Conservation (phyloP, 2,329 filamentous ascomycete species). For the Teratosphaeria zuluensis region DNA sequence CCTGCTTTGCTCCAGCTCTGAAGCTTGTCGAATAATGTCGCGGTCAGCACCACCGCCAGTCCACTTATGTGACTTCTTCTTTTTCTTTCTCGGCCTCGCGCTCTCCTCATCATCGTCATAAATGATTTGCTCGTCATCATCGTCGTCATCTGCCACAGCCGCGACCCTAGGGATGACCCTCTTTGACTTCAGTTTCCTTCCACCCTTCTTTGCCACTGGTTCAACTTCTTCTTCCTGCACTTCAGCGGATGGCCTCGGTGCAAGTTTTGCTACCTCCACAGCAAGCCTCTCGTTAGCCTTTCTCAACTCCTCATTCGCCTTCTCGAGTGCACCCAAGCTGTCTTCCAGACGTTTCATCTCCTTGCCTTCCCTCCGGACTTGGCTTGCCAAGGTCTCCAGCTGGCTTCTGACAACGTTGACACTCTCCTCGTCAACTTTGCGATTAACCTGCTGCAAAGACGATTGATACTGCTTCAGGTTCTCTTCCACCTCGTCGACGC, state of each 20-base stretch:
- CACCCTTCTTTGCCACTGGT: not conserved
- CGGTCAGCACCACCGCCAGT: constrained; percentile 5
- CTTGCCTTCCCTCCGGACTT: constrained; percentile 7
- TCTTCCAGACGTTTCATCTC: constrained; percentile 8
- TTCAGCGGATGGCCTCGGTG: not conserved
- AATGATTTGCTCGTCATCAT: not conserved
- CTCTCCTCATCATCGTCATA: not conserved
- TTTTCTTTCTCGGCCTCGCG: constrained; percentile 1
- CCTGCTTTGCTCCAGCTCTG: not conserved
- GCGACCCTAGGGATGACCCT: not conserved
- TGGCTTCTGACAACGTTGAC: constrained; percentile 8
- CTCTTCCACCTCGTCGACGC: constrained; percentile 13
- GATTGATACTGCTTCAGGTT: constrained; percentile 11
- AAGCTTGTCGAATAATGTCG: constrained; percentile 6
- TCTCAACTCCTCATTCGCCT: constrained; percentile 9
- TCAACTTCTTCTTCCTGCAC: not conserved
- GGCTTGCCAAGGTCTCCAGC: constrained; percentile 7
- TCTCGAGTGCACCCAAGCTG: constrained; percentile 11
- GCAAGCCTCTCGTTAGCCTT: constrained; percentile 10
- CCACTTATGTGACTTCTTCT: constrained; percentile 6
- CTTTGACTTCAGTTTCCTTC: not conserved
- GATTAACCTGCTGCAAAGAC: constrained; percentile 8
- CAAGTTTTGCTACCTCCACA: constrained; percentile 7
- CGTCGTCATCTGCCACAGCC: not conserved
- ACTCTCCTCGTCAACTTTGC: constrained; percentile 8